These are phyloP conservation scores for Protomyces pachydermus DNA, from an alignment of 1,139 yeast genomes.

Conservation along the genomic window DNA sequence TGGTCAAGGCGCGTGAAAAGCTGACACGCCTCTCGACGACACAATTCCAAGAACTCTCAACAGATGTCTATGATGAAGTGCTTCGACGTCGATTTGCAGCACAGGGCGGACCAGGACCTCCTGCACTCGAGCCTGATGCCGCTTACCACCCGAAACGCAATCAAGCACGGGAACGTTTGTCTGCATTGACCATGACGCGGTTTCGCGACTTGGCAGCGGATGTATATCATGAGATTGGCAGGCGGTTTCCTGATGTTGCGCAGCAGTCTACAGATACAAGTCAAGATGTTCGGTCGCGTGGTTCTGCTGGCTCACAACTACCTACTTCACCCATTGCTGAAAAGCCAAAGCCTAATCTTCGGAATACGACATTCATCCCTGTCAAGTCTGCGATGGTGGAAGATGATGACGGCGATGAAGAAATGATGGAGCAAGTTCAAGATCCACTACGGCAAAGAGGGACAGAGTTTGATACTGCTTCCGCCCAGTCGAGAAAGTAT, in stretches of 20 bases:
- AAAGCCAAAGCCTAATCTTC: constrained; percentile 37
- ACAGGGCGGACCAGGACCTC: constrained; percentile 8
- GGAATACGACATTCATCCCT: constrained; percentile 65
- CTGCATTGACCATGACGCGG: constrained; percentile 73
- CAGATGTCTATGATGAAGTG: constrained; percentile 90
- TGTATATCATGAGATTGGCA: constrained; percentile 76
- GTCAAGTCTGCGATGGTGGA: constrained; percentile 72
- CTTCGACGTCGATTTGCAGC: constrained; percentile 51
- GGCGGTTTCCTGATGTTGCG: constrained; percentile 50
- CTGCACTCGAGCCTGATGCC: constrained; percentile 56
- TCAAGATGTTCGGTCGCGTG: neutral
- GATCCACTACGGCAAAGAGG: neutral
- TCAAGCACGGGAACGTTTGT: constrained; percentile 88
- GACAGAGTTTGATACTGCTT: neutral
- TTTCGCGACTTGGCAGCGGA: constrained; percentile 90
- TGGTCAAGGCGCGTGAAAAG: constrained; percentile 71
- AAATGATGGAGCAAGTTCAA: neutral
- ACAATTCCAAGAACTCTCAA: constrained; percentile 84
- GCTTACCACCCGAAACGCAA: constrained; percentile 88
- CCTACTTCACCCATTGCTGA: neutral
- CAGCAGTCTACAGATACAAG: neutral
- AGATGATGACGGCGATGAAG: constrained; percentile 61
- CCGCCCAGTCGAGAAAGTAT: constrained; percentile 27
- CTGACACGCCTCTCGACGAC: constrained; percentile 69
- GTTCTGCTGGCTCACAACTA: neutral